Percentiles rank a stretch among this genome's conserved stretches.
Conservation (phyloP, 495 filamentous ascomycete species). For the Annulohypoxylon stygium region DNA sequence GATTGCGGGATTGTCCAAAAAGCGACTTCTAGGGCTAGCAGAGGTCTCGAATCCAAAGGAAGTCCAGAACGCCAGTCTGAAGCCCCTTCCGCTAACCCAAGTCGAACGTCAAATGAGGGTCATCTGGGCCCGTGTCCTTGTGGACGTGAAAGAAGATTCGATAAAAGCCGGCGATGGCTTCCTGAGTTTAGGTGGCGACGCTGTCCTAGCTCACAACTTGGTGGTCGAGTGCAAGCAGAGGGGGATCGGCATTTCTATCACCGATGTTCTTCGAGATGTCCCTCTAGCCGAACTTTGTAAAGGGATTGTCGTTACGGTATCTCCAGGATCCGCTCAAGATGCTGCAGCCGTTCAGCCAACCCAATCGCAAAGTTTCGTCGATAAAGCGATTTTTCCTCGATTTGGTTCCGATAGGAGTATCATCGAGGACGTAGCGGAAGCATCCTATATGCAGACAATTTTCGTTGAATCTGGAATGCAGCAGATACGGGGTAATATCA, state of each 20-base stretch:
- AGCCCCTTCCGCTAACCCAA: conserved; percentile 59
- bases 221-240: conserved; percentile 56
- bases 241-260: conserved; percentile 54
- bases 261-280: conserved; percentile 54
- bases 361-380: conserved; percentile 9
- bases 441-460: conserved; percentile 58
- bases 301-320: conserved; percentile 40
- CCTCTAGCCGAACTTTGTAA: conserved; percentile 58
- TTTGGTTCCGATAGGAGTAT: conserved; percentile 52
- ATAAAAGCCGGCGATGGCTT: conserved; percentile 61
- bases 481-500: conserved; percentile 55
- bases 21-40: conserved; percentile 55
- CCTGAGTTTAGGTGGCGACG: conserved; percentile 60
- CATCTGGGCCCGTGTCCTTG: conserved; percentile 60
- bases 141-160: conserved; percentile 53
- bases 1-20: conserved; percentile 55
- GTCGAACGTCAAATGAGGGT: conserved; percentile 59
- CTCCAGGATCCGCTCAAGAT: conserved; percentile 42
- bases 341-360: conserved; percentile 37
- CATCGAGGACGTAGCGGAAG: conserved; percentile 60
- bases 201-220: conserved; percentile 56
- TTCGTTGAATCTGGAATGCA: conserved; percentile 63
- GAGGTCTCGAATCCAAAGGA: conserved; percentile 52
- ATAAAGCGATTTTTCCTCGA: conserved; percentile 53
- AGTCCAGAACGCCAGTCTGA: conserved; percentile 51